Percentiles rank a stretch among this genome's conserved stretches.
Conservation (phyloP, 2,329 filamentous ascomycete genomes). For the Fusarium algeriense region DNA sequence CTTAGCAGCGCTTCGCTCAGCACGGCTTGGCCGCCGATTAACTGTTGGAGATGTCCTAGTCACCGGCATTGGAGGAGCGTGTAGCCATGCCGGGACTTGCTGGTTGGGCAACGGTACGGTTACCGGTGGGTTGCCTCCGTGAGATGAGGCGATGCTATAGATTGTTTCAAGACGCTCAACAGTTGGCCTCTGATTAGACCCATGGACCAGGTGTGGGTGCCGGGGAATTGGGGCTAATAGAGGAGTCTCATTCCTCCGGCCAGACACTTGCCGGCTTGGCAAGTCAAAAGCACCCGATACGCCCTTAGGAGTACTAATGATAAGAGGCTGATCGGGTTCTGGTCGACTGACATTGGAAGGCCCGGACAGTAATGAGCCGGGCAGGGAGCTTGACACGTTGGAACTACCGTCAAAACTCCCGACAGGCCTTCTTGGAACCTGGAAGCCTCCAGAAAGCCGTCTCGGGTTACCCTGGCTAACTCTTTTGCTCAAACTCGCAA, state of each 20-base stretch:
- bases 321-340: slow-evolving; percentile 65
- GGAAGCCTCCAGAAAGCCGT: slow-evolving; percentile 59
- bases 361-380: slow-evolving; percentile 39
- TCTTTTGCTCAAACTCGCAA: slow-evolving; percentile 54
- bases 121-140: slow-evolving; percentile 24
- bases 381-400: slow-evolving; percentile 30
- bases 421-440: slow-evolving; percentile 56
- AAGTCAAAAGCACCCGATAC: slow-evolving; percentile 66
- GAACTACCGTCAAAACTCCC: slow-evolving; percentile 50
- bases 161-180: slow-evolving; percentile 69
- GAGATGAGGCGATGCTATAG: slow-evolving; percentile 55
- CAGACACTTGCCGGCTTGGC: slow-evolving; percentile 53
- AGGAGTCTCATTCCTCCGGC: slow-evolving; percentile 56
- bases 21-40: slow-evolving; percentile 64
- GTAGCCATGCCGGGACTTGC: slow-evolving; percentile 52
- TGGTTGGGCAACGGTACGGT: slow-evolving; percentile 23
- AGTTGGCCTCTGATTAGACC: slow-evolving; percentile 56
- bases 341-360: slow-evolving; percentile 19
- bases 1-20: slow-evolving; percentile 70
- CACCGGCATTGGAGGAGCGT: slow-evolving; percentile 51
- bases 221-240: slow-evolving; percentile 67
- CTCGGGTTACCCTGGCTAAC: slow-evolving; percentile 55
- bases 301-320: slow-evolving; percentile 71
- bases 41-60: slow-evolving; percentile 58
- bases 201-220: slow-evolving; percentile 58